phyloP scores from a whole-genome alignment of 2,329 filamentous ascomycete genomes.

The Endoconidiophora polonica region DNA sequence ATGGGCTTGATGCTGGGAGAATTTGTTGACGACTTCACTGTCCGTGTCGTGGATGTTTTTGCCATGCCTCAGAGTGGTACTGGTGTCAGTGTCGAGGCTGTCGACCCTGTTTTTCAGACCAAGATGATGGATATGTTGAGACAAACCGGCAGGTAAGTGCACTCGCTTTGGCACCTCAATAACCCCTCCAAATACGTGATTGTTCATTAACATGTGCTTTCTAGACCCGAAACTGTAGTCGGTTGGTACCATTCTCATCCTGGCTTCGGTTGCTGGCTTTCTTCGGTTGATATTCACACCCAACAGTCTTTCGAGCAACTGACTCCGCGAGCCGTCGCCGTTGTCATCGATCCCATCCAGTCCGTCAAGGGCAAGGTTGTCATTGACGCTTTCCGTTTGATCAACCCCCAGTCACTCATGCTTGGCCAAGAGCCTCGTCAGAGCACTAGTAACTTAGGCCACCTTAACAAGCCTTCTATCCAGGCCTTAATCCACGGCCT shows the following conservation, averaged over 20 bases:
- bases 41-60: slow-evolving; percentile 95
- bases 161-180: not conserved
- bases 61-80: slow-evolving; percentile 99
- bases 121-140: slow-evolving; percentile 99
- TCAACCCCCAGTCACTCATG: slow-evolving; percentile 95
- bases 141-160: slow-evolving; percentile 75
- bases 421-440: slow-evolving; percentile 95
- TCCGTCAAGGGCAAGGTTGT: slow-evolving; percentile 99
- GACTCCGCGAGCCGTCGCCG: slow-evolving; percentile 87
- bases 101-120: slow-evolving; percentile 96
- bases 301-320: slow-evolving; percentile 99
- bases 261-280: slow-evolving; percentile 97
- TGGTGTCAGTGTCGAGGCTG: slow-evolving; percentile 93
- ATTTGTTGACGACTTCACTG: slow-evolving; percentile 41
- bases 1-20: slow-evolving; percentile 77
- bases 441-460: slow-evolving; percentile 92
- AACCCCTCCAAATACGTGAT: not conserved
- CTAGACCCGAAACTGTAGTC: slow-evolving; percentile 84
- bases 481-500: slow-evolving; percentile 96
- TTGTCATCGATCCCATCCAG: slow-evolving; percentile 96
- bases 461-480: slow-evolving; percentile 98
- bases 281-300: slow-evolving; percentile 97
- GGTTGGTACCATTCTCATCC: slow-evolving; percentile 99
- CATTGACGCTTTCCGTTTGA: slow-evolving; percentile 95
- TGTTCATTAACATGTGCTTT: slow-evolving; percentile 1